phyloP scores from a whole-genome alignment of 2,329 filamentous ascomycete species.

The Plenodomus biglobosus region DNA sequence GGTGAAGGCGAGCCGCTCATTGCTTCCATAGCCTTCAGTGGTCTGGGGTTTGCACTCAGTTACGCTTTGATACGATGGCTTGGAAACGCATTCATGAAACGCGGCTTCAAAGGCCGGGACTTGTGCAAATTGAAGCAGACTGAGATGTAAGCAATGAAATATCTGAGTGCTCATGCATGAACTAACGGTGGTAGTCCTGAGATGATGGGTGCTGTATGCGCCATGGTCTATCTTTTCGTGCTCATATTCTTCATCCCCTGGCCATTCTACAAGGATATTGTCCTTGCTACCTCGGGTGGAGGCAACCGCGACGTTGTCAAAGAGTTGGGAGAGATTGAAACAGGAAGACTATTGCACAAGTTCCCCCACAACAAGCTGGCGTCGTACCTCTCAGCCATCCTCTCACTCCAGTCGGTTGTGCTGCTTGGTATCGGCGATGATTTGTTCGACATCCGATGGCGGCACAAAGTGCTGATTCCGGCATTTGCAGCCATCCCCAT shows the following conservation, averaged over 20 bases:
- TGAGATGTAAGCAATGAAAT: constrained; percentile 64
- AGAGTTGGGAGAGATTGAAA: constrained; percentile 71
- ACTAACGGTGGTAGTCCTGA: constrained; percentile 65
- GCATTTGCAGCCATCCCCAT: constrained; percentile 91
- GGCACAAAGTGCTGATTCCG: constrained; percentile 97
- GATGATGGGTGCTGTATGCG: constrained; percentile 93
- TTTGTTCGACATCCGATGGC: constrained; percentile 96
- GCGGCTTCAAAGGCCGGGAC: constrained; percentile 87
- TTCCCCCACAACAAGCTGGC: constrained; percentile 98
- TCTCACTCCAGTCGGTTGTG: constrained; percentile 86
- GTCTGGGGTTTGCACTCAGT: constrained; percentile 76
- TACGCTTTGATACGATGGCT: constrained; percentile 93
- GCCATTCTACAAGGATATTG: constrained; percentile 97
- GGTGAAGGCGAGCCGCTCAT: constrained; percentile 86
- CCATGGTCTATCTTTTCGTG: constrained; percentile 84
- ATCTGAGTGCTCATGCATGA: not conserved
- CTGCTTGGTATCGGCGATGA: constrained; percentile 94
- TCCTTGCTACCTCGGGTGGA: constrained; percentile 88
- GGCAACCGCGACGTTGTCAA: constrained; percentile 86
- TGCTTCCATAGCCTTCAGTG: constrained; percentile 83
- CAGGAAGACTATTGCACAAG: constrained; percentile 80
- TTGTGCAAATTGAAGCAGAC: constrained; percentile 74
- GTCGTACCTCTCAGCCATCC: constrained; percentile 89
- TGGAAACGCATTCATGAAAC: constrained; percentile 82
- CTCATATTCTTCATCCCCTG: constrained; percentile 94